Evolutionary conservation across 768 basidiomycete genomes (phyloP).

Genomic region (Boletus sensibilis): DNA sequence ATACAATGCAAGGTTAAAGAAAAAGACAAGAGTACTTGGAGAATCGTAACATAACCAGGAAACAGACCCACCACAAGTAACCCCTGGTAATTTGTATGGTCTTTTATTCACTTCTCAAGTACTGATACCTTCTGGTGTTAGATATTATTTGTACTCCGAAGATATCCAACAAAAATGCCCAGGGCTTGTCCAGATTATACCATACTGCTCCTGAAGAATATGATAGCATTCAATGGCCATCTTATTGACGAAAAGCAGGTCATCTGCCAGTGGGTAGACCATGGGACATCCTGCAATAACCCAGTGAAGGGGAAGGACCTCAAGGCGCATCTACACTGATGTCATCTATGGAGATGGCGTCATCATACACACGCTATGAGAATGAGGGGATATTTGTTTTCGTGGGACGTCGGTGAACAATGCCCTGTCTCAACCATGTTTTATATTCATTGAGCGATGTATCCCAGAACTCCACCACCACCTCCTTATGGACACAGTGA

Average conservation of each 20-base stretch:
- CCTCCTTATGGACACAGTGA: constrained; percentile 66
- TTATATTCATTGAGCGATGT: too few species aligned
- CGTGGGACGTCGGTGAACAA: too few species aligned
- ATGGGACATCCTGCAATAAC: not conserved
- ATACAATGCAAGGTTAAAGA: too few species aligned
- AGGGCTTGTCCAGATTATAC: not conserved
- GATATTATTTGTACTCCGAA: not conserved
- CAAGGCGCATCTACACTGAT: constrained; percentile 3
- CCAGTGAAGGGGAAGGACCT: not conserved
- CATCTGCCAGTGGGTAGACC: constrained; percentile 3
- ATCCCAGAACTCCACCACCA: too few species aligned
- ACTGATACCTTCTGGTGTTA: not conserved
- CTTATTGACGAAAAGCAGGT: not conserved
- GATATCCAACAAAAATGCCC: not conserved
- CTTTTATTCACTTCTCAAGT: not conserved
- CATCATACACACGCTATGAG: not conserved
- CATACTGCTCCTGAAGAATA: not conserved
- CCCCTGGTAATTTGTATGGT: not conserved
- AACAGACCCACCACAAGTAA: not conserved
- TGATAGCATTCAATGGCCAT: constrained; percentile 1
- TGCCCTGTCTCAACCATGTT: too few species aligned
- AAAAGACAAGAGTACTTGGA: too few species aligned
- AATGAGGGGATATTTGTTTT: not conserved
- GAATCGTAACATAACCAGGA: too few species aligned
- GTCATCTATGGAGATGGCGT: not conserved